Evolutionary conservation across 2,329 filamentous ascomycete species (phyloP), one percentile per base, ranked within the genome.

Genomic region (Pseudocercospora musae): DNA sequence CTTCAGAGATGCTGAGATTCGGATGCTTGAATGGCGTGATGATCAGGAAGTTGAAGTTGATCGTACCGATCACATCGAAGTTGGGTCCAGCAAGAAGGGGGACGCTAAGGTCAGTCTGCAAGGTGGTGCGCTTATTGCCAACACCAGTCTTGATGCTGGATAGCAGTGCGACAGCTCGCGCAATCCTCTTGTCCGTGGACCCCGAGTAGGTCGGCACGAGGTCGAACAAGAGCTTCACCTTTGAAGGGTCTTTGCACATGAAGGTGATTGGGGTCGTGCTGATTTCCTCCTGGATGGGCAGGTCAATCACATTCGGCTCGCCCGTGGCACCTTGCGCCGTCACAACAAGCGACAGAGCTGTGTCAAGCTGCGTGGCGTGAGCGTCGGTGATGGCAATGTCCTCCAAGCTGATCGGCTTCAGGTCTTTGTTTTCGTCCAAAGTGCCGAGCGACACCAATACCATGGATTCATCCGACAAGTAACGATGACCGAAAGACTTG

Each of bases 21-120:
- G 92, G 91, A 75, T 98, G 95, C 18, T 87, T 85, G 78, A 99
- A 99, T 0, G 95, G 94, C 0, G 92, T 98, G 70, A 99, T 92
- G 72, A 98, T 86, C 31, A 96, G 80, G 74, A 98, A 98, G 76
- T 97, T 97, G 82, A 99, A 99, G 71, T 96, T 96, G 68, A 99
- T 91, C 0, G 89, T 87, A 15, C 95, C 96, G 68, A 99, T 97
- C 9, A 98, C 88, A 63, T 98, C 94, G 33, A 98, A 80, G 11
- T 85, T 89, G 63, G 85, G 91, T 37, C 88, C 88, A 31, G 90
- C 90, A 72, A 98, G 84, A 65, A 99, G 95, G 0, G 95, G 95
- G 9, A 99, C 90, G 63, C 90, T 94, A 40, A 96, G 86, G 72
- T 98, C 95, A 20, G 93, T 93, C 75, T 97, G 92, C 8, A 99